Percentiles rank a stretch among this genome's conserved stretches.
Conservation (phyloP, 176 grass and related monocot genomes). For the Hordeum vulgare region MorexV3_pseudomolecules_assembly NC_058518.1:81464589-81465088, state of each 20-base stretch:
- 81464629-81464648: neutral
- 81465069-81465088: neutral
- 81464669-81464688: neutral
- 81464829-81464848: constrained; percentile 96
- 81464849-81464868: constrained; percentile 87
- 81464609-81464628: neutral
- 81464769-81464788: neutral
- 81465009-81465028: constrained; percentile 5
- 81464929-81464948: constrained; percentile 91
- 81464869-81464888: constrained; percentile 77
- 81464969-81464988: constrained; percentile 96
- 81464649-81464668: neutral
- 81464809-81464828: constrained; percentile 25
- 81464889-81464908: constrained; percentile 98
- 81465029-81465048: neutral
- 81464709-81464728: neutral
- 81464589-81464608: neutral
- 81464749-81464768: neutral
- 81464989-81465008: constrained; percentile 45
- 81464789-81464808: neutral
- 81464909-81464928: constrained; percentile 96
- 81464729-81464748: neutral
- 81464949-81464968: constrained; percentile 98
- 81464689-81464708: neutral
- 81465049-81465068: neutral